phyloP scores from a whole-genome alignment of 495 filamentous ascomycete genomes.

The Lasiosphaeriaceae sp. region DNA sequence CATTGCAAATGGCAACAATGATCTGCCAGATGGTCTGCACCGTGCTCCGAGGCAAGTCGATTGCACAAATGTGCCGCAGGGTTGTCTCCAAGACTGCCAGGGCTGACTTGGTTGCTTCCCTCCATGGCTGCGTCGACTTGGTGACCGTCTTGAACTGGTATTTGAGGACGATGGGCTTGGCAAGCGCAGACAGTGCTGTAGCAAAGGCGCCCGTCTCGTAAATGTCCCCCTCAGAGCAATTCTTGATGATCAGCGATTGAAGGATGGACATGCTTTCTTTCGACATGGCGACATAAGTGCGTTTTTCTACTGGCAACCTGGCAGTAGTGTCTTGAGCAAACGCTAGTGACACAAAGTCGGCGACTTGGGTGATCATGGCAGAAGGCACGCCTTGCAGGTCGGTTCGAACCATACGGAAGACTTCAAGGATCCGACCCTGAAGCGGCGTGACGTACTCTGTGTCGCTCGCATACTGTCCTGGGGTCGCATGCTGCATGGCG shows the following conservation, averaged over 20 bases:
- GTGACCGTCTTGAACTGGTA: slow-evolving; percentile 60
- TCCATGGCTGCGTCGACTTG: slow-evolving; percentile 68
- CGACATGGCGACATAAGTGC: slow-evolving; percentile 83
- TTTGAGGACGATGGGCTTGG: slow-evolving; percentile 65
- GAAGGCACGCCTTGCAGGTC: slow-evolving; percentile 65
- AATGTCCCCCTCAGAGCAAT: slow-evolving; percentile 60
- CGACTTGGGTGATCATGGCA: slow-evolving; percentile 61
- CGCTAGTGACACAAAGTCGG: slow-evolving; percentile 66
- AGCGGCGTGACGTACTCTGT: slow-evolving; percentile 78
- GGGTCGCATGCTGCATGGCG: slow-evolving; percentile 55
- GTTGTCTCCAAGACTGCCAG: slow-evolving; percentile 65
- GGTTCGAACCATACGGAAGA: slow-evolving; percentile 64
- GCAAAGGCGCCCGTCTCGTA: slow-evolving; percentile 61
- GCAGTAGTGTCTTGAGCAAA: slow-evolving; percentile 41
- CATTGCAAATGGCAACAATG: slow-evolving; percentile 55
- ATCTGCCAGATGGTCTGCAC: slow-evolving; percentile 54
- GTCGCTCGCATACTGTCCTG: slow-evolving; percentile 75
- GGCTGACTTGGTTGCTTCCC: slow-evolving; percentile 65
- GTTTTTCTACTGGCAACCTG: slow-evolving; percentile 39
- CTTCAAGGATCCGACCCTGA: slow-evolving; percentile 70
- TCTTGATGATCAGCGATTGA: slow-evolving; percentile 57
- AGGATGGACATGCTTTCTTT: slow-evolving; percentile 69
- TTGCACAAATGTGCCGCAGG: slow-evolving; percentile 56
- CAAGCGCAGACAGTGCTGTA: slow-evolving; percentile 58
- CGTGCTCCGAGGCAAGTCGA: slow-evolving; percentile 46